Conservation (phyloP, 768 basidiomycete species). For the Calocera cornea region DNA sequence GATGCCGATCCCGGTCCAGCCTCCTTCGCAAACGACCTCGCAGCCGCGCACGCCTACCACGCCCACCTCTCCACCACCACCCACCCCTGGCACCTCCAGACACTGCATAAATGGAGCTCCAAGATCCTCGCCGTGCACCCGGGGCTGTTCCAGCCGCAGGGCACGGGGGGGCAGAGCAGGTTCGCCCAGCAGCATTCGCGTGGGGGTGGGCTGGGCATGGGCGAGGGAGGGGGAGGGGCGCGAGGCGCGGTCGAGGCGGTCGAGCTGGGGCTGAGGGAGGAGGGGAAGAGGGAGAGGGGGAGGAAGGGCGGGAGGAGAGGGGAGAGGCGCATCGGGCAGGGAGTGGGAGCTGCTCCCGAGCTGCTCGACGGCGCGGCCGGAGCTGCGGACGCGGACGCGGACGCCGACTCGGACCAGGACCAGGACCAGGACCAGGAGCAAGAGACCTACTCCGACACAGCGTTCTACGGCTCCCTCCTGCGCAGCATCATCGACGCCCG, state of each 20-base stretch:
- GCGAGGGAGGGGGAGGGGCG: constrained; percentile 8
- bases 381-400: constrained; percentile 20
- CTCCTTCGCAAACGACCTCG: constrained; percentile 28
- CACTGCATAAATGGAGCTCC: constrained; percentile 84
- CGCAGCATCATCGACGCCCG: constrained; percentile 77
- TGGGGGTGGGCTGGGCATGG: background rate
- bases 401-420: constrained; percentile 28
- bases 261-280: constrained; percentile 10
- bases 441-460: constrained; percentile 67
- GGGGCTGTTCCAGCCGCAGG: constrained; percentile 21
- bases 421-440: constrained; percentile 11
- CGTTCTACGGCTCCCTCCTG: constrained; percentile 86
- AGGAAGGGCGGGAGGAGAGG: constrained; percentile 33
- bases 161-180: background rate
- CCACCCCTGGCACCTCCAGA: constrained; percentile 61
- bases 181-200: constrained; percentile 32
- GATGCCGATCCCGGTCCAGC: constrained; percentile 16
- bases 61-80: constrained; percentile 26
- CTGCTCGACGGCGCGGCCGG: constrained; percentile 12
- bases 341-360: constrained; percentile 26
- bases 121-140: constrained; percentile 91
- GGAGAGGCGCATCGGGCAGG: constrained; percentile 28
- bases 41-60: constrained; percentile 1
- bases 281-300: background rate
- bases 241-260: constrained; percentile 17